These are phyloP conservation scores for Aureobasidium uvarum DNA, from an alignment of 2,329 filamentous ascomycete genomes.

Conservation along the genomic window DNA sequence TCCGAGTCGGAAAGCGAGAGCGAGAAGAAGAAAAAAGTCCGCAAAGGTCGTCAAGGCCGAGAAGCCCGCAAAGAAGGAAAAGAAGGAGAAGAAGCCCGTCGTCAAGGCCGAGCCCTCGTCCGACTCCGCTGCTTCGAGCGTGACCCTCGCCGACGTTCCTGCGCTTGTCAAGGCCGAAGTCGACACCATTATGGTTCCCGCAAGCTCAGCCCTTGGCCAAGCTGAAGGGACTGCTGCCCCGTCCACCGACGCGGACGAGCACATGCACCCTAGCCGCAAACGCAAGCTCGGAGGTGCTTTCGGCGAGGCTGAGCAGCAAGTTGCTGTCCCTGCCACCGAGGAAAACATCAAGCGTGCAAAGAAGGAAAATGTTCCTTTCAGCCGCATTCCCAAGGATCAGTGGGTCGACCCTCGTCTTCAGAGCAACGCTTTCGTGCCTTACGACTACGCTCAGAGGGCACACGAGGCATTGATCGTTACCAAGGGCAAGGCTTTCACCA, in stretches of 20 bases:
- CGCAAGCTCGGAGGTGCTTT: slow-evolving; percentile 43
- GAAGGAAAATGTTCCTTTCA: slow-evolving; percentile 68
- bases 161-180: slow-evolving; percentile 26
- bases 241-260: slow-evolving; percentile 35
- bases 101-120: slow-evolving; percentile 31
- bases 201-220: slow-evolving; percentile 33
- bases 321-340: slow-evolving; percentile 24
- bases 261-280: slow-evolving; percentile 47
- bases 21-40: slow-evolving; percentile 16
- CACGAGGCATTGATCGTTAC: slow-evolving; percentile 87
- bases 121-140: slow-evolving; percentile 48
- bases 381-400: slow-evolving; percentile 68
- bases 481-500: slow-evolving; percentile 95
- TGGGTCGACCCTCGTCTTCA: slow-evolving; percentile 66
- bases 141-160: slow-evolving; percentile 32
- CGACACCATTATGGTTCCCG: slow-evolving; percentile 31
- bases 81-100: slow-evolving; percentile 24
- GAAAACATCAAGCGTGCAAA: slow-evolving; percentile 42
- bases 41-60: slow-evolving; percentile 28
- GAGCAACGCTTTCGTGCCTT: slow-evolving; percentile 77
- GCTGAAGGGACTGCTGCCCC: slow-evolving; percentile 33
- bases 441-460: slow-evolving; percentile 86
- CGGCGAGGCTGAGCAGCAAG: slow-evolving; percentile 29
- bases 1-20: slow-evolving; percentile 7
- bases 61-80: slow-evolving; percentile 20